phyloP scores from a whole-genome alignment of 2,329 filamentous ascomycete genomes.

The Calonectria pauciramosa region DNA sequence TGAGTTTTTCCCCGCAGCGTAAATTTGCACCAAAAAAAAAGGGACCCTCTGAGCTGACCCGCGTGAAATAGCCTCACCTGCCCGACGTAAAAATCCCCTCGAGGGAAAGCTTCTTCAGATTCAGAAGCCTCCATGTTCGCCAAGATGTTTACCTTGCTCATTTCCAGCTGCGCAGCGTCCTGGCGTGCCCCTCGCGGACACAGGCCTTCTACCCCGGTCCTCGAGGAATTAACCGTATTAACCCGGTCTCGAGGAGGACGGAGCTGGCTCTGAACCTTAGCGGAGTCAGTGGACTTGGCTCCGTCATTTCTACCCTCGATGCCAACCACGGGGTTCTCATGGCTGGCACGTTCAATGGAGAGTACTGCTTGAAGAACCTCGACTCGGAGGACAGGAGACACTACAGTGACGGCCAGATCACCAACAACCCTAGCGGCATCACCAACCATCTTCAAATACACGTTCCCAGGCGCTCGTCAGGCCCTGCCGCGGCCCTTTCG shows the following conservation, averaged over 20 bases:
- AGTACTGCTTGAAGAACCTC: constrained; percentile 65
- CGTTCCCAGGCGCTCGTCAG: constrained; percentile 63
- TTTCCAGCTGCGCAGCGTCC: constrained; percentile 75
- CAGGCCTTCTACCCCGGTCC: constrained; percentile 70
- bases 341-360: constrained; percentile 70
- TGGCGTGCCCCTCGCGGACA: constrained; percentile 69
- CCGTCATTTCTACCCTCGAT: constrained; percentile 65
- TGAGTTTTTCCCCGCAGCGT: constrained; percentile 52
- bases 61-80: constrained; percentile 29
- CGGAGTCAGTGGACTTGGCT: constrained; percentile 51
- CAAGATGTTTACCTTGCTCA: constrained; percentile 70
- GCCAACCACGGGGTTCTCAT: constrained; percentile 69
- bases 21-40: background rate
- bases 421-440: constrained; percentile 65
- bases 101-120: constrained; percentile 68
- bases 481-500: constrained; percentile 70
- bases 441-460: constrained; percentile 76
- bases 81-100: constrained; percentile 50
- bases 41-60: constrained; percentile 22
- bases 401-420: constrained; percentile 63
- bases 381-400: constrained; percentile 54
- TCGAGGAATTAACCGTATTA: constrained; percentile 64
- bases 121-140: constrained; percentile 69
- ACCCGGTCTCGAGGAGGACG: constrained; percentile 62
- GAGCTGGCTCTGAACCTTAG: constrained; percentile 62